Percentiles rank a stretch among this genome's conserved stretches.
Evolutionary conservation across 2,329 filamentous ascomycete genomes (phyloP).

Genomic region (Hirsutella minnesotensis): DNA sequence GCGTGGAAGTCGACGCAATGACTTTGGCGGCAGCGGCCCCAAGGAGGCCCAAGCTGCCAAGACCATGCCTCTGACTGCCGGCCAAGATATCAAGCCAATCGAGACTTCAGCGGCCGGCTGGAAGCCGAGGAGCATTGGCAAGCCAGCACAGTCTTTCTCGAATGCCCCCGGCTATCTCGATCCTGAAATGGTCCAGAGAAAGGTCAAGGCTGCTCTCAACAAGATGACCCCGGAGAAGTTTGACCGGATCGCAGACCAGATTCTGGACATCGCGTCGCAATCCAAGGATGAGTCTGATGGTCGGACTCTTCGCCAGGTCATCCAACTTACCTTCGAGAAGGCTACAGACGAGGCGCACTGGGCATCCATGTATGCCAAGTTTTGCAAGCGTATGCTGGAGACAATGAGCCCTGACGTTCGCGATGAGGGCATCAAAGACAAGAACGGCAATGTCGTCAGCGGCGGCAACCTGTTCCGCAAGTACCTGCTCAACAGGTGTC

Average conservation of each 20-base stretch:
- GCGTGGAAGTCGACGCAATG: slow-evolving; percentile 54
- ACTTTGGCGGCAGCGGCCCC: slow-evolving; percentile 22
- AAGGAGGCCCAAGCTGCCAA: slow-evolving; percentile 65
- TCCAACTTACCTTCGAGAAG: slow-evolving; percentile 98
- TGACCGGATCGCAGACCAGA: slow-evolving; percentile 87
- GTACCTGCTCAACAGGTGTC: slow-evolving; percentile 95
- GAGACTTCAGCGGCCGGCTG: slow-evolving; percentile 63
- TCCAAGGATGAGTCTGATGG: slow-evolving; percentile 94
- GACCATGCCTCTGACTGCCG: slow-evolving; percentile 83
- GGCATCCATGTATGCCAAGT: slow-evolving; percentile 98
- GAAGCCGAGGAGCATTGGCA: slow-evolving; percentile 69
- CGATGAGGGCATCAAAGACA: slow-evolving; percentile 90
- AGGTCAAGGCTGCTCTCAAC: slow-evolving; percentile 97
- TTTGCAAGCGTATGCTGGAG: slow-evolving; percentile 94
- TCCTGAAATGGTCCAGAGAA: slow-evolving; percentile 89
- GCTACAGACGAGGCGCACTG: slow-evolving; percentile 97
- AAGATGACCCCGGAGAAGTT: slow-evolving; percentile 99
- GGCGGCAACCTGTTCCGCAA: slow-evolving; percentile 95
- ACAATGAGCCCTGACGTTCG: slow-evolving; percentile 91
- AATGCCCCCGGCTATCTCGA: slow-evolving; percentile 53
- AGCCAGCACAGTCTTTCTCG: slow-evolving; percentile 23
- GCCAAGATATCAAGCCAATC: slow-evolving; percentile 72
- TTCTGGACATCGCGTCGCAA: slow-evolving; percentile 82
- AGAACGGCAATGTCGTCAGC: slow-evolving; percentile 74
- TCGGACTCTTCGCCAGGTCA: slow-evolving; percentile 90